These are phyloP conservation scores for Flaveria sonorensis DNA, from an alignment of 129 eudicot species.

Conservation along the genomic window DNA sequence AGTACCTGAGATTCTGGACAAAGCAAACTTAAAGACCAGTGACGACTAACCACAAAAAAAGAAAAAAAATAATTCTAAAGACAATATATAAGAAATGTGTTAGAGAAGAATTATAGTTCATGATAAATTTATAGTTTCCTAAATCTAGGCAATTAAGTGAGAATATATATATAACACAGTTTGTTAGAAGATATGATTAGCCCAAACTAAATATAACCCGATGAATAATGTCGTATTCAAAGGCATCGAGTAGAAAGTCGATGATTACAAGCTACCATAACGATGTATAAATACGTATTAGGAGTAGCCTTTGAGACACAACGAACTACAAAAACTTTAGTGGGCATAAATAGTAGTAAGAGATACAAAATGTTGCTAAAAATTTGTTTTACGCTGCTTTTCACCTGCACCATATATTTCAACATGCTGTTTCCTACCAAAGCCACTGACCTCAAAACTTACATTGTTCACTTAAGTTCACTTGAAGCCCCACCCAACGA, in stretches of 20 bases:
- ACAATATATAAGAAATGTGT: neutral
- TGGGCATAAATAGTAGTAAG: neutral
- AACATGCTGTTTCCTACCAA: neutral
- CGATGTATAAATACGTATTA: too few species aligned
- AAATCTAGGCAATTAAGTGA: neutral
- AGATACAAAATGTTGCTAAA: slow-evolving; percentile 13
- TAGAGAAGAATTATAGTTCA: neutral
- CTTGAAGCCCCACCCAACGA: slow-evolving; percentile 3
- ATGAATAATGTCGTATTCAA: neutral
- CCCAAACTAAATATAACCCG: neutral
- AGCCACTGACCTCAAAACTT: slow-evolving; percentile 25
- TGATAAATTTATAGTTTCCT: neutral
- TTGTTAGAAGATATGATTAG: neutral
- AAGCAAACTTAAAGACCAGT: neutral
- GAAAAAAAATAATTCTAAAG: neutral
- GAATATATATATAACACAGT: neutral
- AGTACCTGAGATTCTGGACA: neutral
- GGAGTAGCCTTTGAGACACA: too few species aligned
- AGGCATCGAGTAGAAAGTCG: neutral
- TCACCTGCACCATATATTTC: neutral
- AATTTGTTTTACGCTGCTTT: neutral
- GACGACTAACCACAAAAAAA: neutral
- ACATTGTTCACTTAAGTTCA: slow-evolving; percentile 43
- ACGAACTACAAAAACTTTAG: neutral
- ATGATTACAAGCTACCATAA: too few species aligned